These are phyloP conservation scores for Nemania serpens DNA, from an alignment of 2,329 filamentous ascomycete genomes.

Conservation along the genomic window DNA sequence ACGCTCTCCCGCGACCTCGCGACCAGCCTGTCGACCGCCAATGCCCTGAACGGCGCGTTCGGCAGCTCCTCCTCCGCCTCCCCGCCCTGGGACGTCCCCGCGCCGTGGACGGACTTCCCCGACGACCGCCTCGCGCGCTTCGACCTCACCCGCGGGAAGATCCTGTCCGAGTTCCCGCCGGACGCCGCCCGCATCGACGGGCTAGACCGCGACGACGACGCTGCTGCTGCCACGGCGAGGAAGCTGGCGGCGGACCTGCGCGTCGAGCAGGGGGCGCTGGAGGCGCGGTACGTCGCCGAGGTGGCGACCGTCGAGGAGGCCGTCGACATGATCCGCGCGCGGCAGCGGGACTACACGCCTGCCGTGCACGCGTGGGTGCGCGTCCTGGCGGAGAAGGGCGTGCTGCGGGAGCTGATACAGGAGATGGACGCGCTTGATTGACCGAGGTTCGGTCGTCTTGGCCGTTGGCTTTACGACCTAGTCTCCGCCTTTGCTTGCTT, in stretches of 20 bases:
- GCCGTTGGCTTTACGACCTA: too few species aligned
- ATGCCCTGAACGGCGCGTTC: conserved; percentile 46
- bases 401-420: conserved; percentile 52
- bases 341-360: conserved; percentile 70
- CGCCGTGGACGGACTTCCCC: conserved; percentile 27
- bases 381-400: conserved; percentile 68
- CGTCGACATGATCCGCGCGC: conserved; percentile 56
- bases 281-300: conserved; percentile 56
- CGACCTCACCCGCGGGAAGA: conserved; percentile 23
- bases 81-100: conserved; percentile 46
- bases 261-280: conserved; percentile 48
- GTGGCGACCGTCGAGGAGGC: conserved; percentile 49
- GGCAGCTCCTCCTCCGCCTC: conserved; percentile 34
- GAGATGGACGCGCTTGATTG: conserved; percentile 22
- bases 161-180: conserved; percentile 10
- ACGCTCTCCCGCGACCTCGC: conserved; percentile 54
- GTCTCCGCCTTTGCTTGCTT: too few species aligned
- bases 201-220: conserved; percentile 16
- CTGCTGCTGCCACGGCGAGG: conserved; percentile 40
- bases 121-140: conserved; percentile 26
- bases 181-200: conserved; percentile 1
- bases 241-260: conserved; percentile 47
- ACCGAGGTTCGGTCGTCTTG: neutral
- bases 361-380: conserved; percentile 72
- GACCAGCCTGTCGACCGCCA: conserved; percentile 47